phyloP scores from a whole-genome alignment of 73 alveolate genomes.

The Paramecium sonneborni region DNA sequence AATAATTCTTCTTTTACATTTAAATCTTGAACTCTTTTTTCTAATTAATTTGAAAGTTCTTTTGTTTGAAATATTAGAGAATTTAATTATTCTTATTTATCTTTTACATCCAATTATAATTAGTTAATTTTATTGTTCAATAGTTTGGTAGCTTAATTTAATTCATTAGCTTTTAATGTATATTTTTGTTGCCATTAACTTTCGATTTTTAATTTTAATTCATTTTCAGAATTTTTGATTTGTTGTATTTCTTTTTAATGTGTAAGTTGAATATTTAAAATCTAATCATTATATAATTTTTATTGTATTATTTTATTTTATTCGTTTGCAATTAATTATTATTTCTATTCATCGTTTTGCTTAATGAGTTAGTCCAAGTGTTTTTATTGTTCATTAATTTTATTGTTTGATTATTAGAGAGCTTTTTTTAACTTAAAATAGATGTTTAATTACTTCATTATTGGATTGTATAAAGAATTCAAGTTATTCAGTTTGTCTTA shows the following conservation, averaged over 20 bases:
- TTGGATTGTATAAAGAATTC: neutral
- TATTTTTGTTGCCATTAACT: neutral
- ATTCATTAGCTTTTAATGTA: neutral
- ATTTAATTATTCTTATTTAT: neutral
- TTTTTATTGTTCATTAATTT: neutral
- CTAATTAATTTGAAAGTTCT: neutral
- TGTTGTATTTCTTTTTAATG: neutral
- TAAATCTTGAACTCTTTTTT: neutral
- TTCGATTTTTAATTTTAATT: neutral
- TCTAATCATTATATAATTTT: neutral
- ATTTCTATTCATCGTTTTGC: neutral
- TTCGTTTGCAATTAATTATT: neutral
- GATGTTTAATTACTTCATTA: neutral
- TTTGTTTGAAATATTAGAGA: neutral
- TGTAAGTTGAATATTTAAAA: neutral
- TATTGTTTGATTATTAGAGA: neutral
- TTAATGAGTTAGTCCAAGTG: neutral
- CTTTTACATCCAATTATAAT: neutral
- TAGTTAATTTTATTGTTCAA: neutral
- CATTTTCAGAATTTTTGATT: neutral
- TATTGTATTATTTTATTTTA: neutral
- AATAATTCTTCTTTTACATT: neutral
- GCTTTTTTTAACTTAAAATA: neutral
- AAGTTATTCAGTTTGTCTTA: neutral
- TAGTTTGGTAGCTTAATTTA: neutral